Percentiles rank a stretch among this genome's conserved stretches.
Conservation (phyloP, 2,329 filamentous ascomycete species). For the Xylariaceae sp. region DNA sequence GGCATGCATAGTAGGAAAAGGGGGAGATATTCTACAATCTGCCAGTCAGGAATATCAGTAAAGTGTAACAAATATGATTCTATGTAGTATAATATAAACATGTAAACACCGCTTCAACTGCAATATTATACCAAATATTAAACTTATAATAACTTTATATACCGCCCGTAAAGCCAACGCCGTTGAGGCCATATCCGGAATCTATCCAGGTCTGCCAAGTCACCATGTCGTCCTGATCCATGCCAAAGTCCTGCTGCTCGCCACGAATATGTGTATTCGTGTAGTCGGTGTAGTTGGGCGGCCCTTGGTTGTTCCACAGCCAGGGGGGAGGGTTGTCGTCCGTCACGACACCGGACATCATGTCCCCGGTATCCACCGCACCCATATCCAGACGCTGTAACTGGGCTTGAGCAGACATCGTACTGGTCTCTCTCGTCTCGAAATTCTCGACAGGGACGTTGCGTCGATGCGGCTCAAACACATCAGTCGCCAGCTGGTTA, state of each 20-base stretch:
- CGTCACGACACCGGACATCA: slow-evolving; percentile 7
- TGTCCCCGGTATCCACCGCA: background rate
- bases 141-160: slow-evolving; percentile 19
- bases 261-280: slow-evolving; percentile 27
- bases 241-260: slow-evolving; percentile 28
- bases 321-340: slow-evolving; percentile 36
- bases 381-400: slow-evolving; percentile 4
- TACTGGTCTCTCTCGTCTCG: slow-evolving; percentile 6
- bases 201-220: slow-evolving; percentile 44
- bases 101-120: too few relatives aligned
- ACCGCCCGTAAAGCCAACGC: slow-evolving; percentile 27
- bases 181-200: slow-evolving; percentile 23
- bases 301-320: slow-evolving; percentile 34
- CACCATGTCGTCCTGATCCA: slow-evolving; percentile 36
- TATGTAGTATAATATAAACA: too few relatives aligned
- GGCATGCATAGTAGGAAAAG: too few relatives aligned
- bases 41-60: too few relatives aligned
- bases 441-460: slow-evolving; percentile 16
- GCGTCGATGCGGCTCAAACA: slow-evolving; percentile 11
- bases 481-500: slow-evolving; percentile 10
- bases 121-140: too few relatives aligned
- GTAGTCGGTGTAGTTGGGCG: slow-evolving; percentile 3
- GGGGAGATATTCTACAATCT: too few relatives aligned
- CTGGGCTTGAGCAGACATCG: slow-evolving; percentile 1
- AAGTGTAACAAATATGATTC: too few relatives aligned